phyloP scores from a whole-genome alignment of 495 filamentous ascomycete genomes.

The Pyrenula aspistea region DNA sequence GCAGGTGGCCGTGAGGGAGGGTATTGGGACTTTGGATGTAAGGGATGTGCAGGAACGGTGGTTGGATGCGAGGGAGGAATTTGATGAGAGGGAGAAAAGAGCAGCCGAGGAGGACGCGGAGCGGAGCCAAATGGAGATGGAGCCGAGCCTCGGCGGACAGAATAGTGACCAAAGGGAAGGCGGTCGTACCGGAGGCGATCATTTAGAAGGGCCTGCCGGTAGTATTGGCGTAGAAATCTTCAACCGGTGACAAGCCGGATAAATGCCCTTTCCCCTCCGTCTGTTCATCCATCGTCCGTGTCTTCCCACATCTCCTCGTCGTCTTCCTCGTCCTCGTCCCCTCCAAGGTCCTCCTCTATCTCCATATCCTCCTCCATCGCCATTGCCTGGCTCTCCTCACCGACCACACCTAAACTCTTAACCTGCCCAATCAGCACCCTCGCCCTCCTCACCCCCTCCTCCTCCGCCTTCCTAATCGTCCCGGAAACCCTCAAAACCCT shows the following conservation, averaged over 20 bases:
- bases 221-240: background rate
- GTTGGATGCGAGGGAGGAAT: constrained; percentile 79
- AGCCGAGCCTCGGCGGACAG: background rate
- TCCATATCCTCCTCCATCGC: constrained; percentile 1
- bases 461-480: constrained; percentile 84
- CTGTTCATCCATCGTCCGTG: constrained; percentile 8
- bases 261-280: constrained; percentile 1
- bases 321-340: constrained; percentile 37
- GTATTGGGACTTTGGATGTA: constrained; percentile 63
- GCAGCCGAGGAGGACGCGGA: constrained; percentile 53
- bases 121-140: constrained; percentile 11
- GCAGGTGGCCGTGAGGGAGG: constrained; percentile 88
- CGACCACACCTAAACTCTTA: constrained; percentile 24
- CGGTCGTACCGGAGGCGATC: too few species aligned
- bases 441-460: constrained; percentile 71
- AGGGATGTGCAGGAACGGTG: constrained; percentile 89
- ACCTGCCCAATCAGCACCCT: constrained; percentile 56
- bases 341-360: constrained; percentile 30
- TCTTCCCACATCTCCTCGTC: constrained; percentile 10
- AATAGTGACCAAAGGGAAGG: constrained; percentile 26
- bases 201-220: too few species aligned
- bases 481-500: constrained; percentile 86
- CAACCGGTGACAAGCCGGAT: too few species aligned
- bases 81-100: constrained; percentile 66
- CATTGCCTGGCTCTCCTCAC: constrained; percentile 25